Percentiles rank a stretch among this genome's conserved stretches.
Evolutionary conservation across 1,284 basidiomycete genomes (phyloP).

Genomic region (Ceratorhiza oryzae-sativae): DNA sequence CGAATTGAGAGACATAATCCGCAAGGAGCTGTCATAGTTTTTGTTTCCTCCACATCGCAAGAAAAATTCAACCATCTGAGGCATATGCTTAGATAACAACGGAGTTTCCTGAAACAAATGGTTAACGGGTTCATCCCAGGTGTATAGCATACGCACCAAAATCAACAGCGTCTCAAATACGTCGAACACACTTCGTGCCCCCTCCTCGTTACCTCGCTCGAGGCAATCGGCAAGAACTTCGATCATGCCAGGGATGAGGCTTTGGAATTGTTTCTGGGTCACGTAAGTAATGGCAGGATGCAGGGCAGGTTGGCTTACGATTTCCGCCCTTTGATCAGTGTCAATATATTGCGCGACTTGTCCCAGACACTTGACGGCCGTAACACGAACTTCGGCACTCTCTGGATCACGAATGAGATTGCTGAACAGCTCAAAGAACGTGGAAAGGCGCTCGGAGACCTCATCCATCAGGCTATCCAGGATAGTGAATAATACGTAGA

Average conservation of each 20-base stretch:
- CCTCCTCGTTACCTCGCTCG: constrained; percentile 81
- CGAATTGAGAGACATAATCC: constrained; percentile 92
- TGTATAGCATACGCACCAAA: constrained; percentile 62
- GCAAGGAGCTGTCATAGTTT: constrained; percentile 79
- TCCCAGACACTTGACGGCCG: constrained; percentile 85
- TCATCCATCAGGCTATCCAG: constrained; percentile 92
- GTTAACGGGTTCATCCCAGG: constrained; percentile 24
- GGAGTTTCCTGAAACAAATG: constrained; percentile 77
- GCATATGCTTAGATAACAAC: constrained; percentile 86
- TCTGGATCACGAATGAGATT: constrained; percentile 85
- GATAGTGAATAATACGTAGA: constrained; percentile 91
- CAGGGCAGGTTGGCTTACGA: constrained; percentile 61
- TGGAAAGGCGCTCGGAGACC: constrained; percentile 78
- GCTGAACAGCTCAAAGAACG: constrained; percentile 85
- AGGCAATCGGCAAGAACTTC: constrained; percentile 88
- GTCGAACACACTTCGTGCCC: constrained; percentile 91
- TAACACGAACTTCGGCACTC: constrained; percentile 90
- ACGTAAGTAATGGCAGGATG: constrained; percentile 1
- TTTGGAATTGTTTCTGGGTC: constrained; percentile 84
- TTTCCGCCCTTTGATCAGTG: constrained; percentile 83
- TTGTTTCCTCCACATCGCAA: constrained; percentile 85
- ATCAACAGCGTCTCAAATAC: constrained; percentile 96
- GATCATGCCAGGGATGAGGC: constrained; percentile 88
- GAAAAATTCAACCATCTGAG: constrained; percentile 90
- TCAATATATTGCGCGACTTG: constrained; percentile 95